These are phyloP conservation scores for Piper betle DNA, from an alignment of 164 flowering plant species.

Conservation along the genomic window DNA sequence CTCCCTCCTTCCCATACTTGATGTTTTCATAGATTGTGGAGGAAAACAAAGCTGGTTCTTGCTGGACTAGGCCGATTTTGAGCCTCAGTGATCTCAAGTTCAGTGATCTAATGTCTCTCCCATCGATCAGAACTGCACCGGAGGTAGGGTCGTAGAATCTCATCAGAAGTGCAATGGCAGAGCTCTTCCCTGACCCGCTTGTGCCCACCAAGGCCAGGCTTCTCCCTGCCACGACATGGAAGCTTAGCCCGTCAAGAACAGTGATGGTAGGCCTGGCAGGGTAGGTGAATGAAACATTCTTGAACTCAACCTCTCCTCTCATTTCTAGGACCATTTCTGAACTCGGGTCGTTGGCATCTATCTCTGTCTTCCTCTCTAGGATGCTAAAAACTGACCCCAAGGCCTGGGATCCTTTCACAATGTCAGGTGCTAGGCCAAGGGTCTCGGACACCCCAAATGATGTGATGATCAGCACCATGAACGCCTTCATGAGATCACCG, in stretches of 20 bases:
- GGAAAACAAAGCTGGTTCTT: constrained; percentile 74
- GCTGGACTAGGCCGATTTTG: constrained; percentile 62
- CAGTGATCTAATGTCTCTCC: constrained; percentile 30
- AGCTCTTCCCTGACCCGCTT: constrained; percentile 86
- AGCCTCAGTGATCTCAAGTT: constrained; percentile 44
- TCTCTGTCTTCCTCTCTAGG: constrained; percentile 41
- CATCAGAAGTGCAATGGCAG: constrained; percentile 43
- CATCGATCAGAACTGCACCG: constrained; percentile 48
- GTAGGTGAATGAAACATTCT: constrained; percentile 46
- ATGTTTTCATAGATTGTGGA: constrained; percentile 73
- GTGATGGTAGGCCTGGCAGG: constrained; percentile 53
- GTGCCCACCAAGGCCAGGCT: constrained; percentile 77
- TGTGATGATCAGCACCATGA: constrained; percentile 56
- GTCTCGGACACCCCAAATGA: constrained; percentile 65
- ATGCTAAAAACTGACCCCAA: constrained; percentile 49
- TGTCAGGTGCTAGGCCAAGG: constrained; percentile 56
- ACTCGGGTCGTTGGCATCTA: constrained; percentile 29
- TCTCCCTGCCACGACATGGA: constrained; percentile 38
- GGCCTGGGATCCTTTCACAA: constrained; percentile 55
- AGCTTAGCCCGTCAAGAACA: constrained; percentile 36
- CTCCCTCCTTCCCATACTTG: constrained; percentile 48
- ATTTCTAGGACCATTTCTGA: constrained; percentile 24
- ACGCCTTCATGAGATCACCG: constrained; percentile 52
- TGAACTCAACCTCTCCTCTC: constrained; percentile 49
- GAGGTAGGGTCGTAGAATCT: constrained; percentile 62